Percentiles rank a stretch among this genome's conserved stretches.
Evolutionary conservation across 169 alveolate species (phyloP).

Genomic region (Haemoproteus tartakovskyi): DNA sequence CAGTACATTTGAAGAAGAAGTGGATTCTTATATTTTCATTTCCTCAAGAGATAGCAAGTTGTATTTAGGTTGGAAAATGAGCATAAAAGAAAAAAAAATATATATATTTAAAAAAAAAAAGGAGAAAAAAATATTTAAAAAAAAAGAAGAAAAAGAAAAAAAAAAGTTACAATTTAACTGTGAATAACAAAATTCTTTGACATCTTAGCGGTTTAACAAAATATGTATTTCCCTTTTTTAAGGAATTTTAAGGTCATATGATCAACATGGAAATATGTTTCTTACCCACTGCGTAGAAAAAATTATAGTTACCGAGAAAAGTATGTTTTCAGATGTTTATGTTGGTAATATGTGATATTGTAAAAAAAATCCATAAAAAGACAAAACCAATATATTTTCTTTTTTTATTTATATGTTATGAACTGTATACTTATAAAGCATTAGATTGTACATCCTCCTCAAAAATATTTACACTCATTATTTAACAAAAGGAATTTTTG

Average conservation of each 20-base stretch:
- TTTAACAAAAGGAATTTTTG: no score
- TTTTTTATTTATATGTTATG: not conserved
- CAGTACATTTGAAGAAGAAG: conserved; percentile 77
- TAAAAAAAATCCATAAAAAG: no score
- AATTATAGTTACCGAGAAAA: conserved; percentile 63
- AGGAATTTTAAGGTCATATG: conserved; percentile 78
- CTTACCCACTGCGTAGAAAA: conserved; percentile 76
- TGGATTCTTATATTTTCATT: conserved; percentile 77
- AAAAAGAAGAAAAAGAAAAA: not conserved
- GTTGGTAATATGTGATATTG: no score
- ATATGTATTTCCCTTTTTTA: conserved; percentile 17
- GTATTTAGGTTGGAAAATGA: conserved; percentile 48
- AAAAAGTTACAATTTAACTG: not conserved
- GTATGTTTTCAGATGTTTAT: conserved; percentile 75
- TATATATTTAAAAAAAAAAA: no score
- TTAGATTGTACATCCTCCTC: no score
- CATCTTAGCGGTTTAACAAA: not conserved
- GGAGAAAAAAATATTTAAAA: no score
- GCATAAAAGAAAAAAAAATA: no score
- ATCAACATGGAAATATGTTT: conserved; percentile 78
- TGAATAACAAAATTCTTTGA: not conserved
- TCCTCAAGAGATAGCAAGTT: conserved; percentile 76
- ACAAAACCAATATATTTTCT: not conserved
- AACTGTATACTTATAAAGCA: not conserved
- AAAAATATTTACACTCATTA: no score